phyloP scores from a whole-genome alignment of 2,329 filamentous ascomycete species.

The Zarea fungicola region DNA sequence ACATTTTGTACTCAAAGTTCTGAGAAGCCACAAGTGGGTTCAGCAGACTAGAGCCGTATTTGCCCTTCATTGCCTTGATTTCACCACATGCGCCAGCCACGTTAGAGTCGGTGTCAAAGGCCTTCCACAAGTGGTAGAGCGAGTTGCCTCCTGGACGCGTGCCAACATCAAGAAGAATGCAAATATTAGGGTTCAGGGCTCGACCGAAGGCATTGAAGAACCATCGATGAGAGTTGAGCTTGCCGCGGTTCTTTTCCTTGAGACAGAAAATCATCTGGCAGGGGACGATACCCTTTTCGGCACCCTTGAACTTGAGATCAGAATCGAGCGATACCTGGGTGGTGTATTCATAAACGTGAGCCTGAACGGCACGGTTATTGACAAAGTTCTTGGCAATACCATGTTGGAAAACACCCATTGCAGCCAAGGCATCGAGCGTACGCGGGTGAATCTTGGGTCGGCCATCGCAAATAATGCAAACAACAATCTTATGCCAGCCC shows the following conservation, averaged over 20 bases:
- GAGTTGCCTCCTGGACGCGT: slow-evolving; percentile 85
- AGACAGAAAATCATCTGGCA: slow-evolving; percentile 98
- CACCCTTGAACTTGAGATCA: slow-evolving; percentile 97
- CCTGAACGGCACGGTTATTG: slow-evolving; percentile 91
- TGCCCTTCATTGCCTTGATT: slow-evolving; percentile 95
- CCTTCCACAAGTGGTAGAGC: slow-evolving; percentile 98
- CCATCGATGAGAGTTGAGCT: slow-evolving; percentile 97
- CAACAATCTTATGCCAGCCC: slow-evolving; percentile 98
- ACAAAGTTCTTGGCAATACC: slow-evolving; percentile 98
- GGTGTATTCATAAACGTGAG: slow-evolving; percentile 98
- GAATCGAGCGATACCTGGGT: slow-evolving; percentile 95
- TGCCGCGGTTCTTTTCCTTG: slow-evolving; percentile 96
- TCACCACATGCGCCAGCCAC: slow-evolving; percentile 96
- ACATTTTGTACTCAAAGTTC: slow-evolving; percentile 99
- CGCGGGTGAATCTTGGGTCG: slow-evolving; percentile 85
- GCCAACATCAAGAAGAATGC: slow-evolving; percentile 93
- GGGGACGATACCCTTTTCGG: slow-evolving; percentile 96
- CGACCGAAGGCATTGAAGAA: slow-evolving; percentile 98
- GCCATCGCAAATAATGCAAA: slow-evolving; percentile 93
- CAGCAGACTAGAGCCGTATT: slow-evolving; percentile 72
- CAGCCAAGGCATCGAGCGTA: slow-evolving; percentile 88
- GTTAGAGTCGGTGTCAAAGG: slow-evolving; percentile 95
- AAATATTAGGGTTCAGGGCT: slow-evolving; percentile 90
- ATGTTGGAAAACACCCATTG: slow-evolving; percentile 96
- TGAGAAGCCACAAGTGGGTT: slow-evolving; percentile 95